These are phyloP conservation scores for Datisca glomerata DNA, from an alignment of 306 rosid species.

Conservation along the genomic window DNA sequence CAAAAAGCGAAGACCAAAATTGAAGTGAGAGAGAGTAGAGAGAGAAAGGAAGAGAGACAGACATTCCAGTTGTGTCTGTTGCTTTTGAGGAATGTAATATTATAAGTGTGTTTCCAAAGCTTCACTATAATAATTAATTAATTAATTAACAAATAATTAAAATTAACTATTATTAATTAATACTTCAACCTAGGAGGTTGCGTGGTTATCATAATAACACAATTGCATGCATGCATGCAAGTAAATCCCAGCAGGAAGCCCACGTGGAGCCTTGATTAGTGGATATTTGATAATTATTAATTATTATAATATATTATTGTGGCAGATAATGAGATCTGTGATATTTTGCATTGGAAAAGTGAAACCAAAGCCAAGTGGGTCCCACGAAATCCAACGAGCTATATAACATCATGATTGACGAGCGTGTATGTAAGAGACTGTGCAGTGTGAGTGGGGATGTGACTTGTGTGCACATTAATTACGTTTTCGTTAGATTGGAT, in stretches of 20 bases:
- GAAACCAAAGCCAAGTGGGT: slow-evolving; percentile 23
- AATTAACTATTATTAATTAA: too few relatives aligned
- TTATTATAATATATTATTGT: too few relatives aligned
- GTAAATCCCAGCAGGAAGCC: slow-evolving; percentile 22
- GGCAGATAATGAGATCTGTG: slow-evolving; percentile 25
- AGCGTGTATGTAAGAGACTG: slow-evolving; percentile 11
- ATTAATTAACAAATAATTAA: too few relatives aligned
- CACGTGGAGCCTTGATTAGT: slow-evolving; percentile 55
- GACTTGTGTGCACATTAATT: too few relatives aligned
- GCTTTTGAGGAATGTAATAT: slow-evolving; percentile 78
- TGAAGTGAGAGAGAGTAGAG: neutral
- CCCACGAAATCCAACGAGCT: slow-evolving; percentile 88
- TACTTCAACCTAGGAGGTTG: too few relatives aligned
- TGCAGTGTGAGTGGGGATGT: too few relatives aligned
- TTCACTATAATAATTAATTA: slow-evolving; percentile 18
- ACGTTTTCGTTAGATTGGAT: too few relatives aligned
- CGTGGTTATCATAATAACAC: slow-evolving; percentile 9
- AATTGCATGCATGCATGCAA: slow-evolving; percentile 58
- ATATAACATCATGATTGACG: slow-evolving; percentile 43
- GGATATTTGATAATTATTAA: slow-evolving; percentile 14
- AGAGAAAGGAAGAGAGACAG: slow-evolving; percentile 41
- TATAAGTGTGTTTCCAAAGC: slow-evolving; percentile 30
- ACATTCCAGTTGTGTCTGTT: slow-evolving; percentile 95
- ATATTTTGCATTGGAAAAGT: slow-evolving; percentile 43
- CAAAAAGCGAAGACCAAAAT: too few relatives aligned